Base-by-base conservation (phyloP, 768 basidiomycete genomes). In the Daedalea quercina region DNA sequence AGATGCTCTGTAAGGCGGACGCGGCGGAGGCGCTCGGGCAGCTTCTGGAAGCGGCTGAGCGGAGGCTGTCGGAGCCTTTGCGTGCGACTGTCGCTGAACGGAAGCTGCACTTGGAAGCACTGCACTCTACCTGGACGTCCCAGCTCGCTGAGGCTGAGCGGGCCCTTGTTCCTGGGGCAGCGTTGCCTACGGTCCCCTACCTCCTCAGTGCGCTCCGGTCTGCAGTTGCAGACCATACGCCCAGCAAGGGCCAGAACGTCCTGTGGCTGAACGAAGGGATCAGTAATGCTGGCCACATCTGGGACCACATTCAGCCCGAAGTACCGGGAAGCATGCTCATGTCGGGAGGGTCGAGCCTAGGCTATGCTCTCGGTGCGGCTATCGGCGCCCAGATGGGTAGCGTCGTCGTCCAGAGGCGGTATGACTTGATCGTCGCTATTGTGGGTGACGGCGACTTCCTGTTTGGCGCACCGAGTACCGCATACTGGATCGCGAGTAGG, bases 381-480 rank as follows among this genome's bases (percentile, higher is more conserved):
- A 67, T 89, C 4, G 86, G 86, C 2, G 77, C 78, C 1, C 61
- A 69, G 44, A 57, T 87, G 3, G 84, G 77, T 0, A 72, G 64
- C 15, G 58, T 47, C 23, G 63, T 62, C 2, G 56, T 54, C 37
- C 63, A 59, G 24, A 63, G 65, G 8, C 65, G 62, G 2, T 71
- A 75, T 44, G 81, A 87, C 17, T 63, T 88, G 40, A 70, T 82
- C 9, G 73, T 78, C 1, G 71, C 70, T 0, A 69, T 89, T 25
- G 80, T 87, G 2, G 86, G 86, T 0, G 87, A 89, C 59, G 87
- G 87, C 0, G 78, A 78, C 4, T 89, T 74, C 58, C 60, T 87
- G 62, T 88, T 87, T 59, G 75, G 81, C 0, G 79, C 82, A 0
- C 86, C 86, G 0, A 73, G 76, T 26, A 76, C 82, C 0, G 78